Conservation (phyloP, 352 stramenopile species). For the Plasmopara viticola region DNA sequence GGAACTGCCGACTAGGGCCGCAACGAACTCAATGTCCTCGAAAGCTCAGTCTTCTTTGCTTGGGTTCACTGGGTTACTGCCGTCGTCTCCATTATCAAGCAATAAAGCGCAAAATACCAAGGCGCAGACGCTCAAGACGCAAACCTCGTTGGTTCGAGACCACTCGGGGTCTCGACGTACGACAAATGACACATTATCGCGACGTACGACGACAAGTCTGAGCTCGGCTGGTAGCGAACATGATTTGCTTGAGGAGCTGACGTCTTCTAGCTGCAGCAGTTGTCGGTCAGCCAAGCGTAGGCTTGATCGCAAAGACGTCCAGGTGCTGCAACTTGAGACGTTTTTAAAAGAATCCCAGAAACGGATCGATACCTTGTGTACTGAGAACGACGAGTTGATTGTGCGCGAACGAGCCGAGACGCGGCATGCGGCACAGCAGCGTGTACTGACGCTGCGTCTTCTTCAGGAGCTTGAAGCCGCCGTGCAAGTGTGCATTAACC, state of each 20-base stretch:
- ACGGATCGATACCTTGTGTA: constrained; percentile 51
- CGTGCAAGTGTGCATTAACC: constrained; percentile 60
- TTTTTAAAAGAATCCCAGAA: constrained; percentile 79
- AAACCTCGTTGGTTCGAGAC: constrained; percentile 17
- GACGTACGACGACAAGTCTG: constrained; percentile 50
- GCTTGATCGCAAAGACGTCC: constrained; percentile 67
- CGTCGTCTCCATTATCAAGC: constrained; percentile 34
- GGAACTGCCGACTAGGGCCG: constrained; percentile 28
- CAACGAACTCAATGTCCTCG: constrained; percentile 19
- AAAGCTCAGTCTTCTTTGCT: constrained; percentile 6
- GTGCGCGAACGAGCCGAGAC: constrained; percentile 59
- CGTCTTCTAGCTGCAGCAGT: constrained; percentile 32
- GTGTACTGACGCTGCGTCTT: constrained; percentile 50
- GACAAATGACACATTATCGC: constrained; percentile 25
- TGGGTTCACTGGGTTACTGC: constrained; percentile 25
- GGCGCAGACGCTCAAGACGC: constrained; percentile 11
- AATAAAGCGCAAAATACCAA: constrained; percentile 13
- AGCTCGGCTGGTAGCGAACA: constrained; percentile 56
- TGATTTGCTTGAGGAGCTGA: constrained; percentile 35
- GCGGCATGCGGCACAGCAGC: constrained; percentile 48
- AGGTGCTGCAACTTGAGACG: constrained; percentile 69
- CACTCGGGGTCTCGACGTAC: constrained; percentile 13
- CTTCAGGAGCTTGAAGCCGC: constrained; percentile 69
- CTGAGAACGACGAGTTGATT: constrained; percentile 62
- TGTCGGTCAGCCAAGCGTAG: constrained; percentile 50